Evolutionary conservation across 2,329 filamentous ascomycete species (phyloP).

Genomic region (Fusarium mundagurra): DNA sequence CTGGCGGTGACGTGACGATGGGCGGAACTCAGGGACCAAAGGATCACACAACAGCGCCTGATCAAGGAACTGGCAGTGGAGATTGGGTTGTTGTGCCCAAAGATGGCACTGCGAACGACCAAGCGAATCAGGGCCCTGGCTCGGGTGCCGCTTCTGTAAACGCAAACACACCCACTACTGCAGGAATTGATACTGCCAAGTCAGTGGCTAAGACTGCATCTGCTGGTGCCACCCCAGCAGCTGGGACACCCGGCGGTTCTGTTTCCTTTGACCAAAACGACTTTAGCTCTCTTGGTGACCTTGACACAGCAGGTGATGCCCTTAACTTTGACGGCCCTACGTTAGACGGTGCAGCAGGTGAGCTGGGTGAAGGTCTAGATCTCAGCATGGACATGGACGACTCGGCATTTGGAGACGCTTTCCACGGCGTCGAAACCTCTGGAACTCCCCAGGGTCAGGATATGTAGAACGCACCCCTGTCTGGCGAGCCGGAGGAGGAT

Average conservation of each 20-base stretch:
- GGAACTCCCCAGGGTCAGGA: conserved; percentile 50
- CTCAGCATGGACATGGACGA: conserved; percentile 77
- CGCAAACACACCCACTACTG: conserved; percentile 47
- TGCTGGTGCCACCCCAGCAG: conserved; percentile 39
- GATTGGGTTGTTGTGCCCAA: conserved; percentile 83
- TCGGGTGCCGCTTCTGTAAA: conserved; percentile 25
- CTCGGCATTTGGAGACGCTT: conserved; percentile 85
- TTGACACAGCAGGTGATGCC: conserved; percentile 78
- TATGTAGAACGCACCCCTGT: conserved; percentile 40
- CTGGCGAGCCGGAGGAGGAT: neutral
- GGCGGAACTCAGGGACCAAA: conserved; percentile 58
- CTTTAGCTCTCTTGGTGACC: conserved; percentile 70
- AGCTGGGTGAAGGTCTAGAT: conserved; percentile 65
- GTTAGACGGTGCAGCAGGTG: conserved; percentile 55
- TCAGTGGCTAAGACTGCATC: conserved; percentile 30
- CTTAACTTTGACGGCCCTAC: conserved; percentile 72
- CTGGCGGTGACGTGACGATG: conserved; percentile 58
- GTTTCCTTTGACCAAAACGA: conserved; percentile 65
- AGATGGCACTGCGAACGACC: conserved; percentile 59
- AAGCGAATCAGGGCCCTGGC: conserved; percentile 22
- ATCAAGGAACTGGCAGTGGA: conserved; percentile 63
- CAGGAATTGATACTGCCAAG: conserved; percentile 37
- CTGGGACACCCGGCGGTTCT: conserved; percentile 52
- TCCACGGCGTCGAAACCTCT: conserved; percentile 68
- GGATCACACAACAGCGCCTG: conserved; percentile 55